Conservation (phyloP, 805 yeast genomes). For the Nakazawaea laoshanensis region DNA sequence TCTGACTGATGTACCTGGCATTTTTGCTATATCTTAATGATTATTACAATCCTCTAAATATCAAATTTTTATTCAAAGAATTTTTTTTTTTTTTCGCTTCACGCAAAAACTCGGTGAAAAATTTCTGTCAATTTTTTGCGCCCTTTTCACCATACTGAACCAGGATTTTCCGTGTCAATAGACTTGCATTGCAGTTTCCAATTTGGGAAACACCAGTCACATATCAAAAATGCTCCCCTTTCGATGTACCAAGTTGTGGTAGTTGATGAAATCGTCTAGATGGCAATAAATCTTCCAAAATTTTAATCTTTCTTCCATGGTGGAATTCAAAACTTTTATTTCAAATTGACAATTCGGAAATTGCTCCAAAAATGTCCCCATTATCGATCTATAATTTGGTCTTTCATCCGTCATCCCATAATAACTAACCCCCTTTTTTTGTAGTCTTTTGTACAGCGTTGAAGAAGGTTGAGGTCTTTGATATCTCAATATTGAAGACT, state of each 20-base stretch:
- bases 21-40: conserved; percentile 26
- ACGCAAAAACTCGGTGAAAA: no score
- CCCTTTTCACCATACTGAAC: neutral
- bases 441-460: conserved; percentile 2
- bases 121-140: conserved; percentile 1
- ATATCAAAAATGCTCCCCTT: conserved; percentile 8
- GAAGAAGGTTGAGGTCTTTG: conserved; percentile 4
- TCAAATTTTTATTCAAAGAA: neutral
- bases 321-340: no score
- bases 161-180: neutral
- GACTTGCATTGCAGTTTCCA: neutral
- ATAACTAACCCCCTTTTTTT: neutral
- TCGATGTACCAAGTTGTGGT: conserved; percentile 1
- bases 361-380: no score
- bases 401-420: neutral
- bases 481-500: conserved; percentile 1
- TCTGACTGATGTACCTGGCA: conserved; percentile 99
- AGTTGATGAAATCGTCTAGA: conserved; percentile 1
- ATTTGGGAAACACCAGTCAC: conserved; percentile 10
- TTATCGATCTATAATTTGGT: no score
- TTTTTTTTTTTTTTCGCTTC: neutral
- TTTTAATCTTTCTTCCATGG: conserved; percentile 1
- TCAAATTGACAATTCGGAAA: no score
- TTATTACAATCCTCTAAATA: conserved; percentile 5
- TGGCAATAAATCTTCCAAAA: conserved; percentile 4